phyloP scores from a whole-genome alignment of 495 filamentous ascomycete genomes.

The Aspergillus taichungensis region DNA sequence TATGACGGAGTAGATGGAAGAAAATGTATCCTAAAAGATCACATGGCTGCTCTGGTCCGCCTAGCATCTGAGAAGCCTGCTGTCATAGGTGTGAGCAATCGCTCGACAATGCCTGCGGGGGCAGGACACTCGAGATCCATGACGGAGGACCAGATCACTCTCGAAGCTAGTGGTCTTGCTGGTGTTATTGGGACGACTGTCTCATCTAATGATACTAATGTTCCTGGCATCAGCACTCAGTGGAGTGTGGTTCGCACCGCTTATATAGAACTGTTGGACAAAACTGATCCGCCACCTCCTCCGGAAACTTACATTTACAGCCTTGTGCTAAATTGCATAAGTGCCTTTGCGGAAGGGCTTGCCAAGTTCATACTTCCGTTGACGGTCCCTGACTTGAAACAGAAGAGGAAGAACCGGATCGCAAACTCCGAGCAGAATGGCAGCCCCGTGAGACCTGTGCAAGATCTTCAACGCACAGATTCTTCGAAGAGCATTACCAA shows the following conservation, averaged over 20 bases:
- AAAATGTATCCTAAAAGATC: constrained; percentile 68
- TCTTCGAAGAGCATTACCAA: constrained; percentile 20
- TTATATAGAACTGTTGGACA: constrained; percentile 92
- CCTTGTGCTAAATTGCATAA: constrained; percentile 80
- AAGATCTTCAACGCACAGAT: constrained; percentile 31
- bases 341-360: constrained; percentile 77
- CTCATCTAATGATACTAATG: constrained; percentile 51
- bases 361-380: constrained; percentile 88
- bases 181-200: constrained; percentile 78
- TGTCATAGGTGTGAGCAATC: constrained; percentile 77
- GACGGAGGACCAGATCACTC: constrained; percentile 67
- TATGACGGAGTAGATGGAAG: constrained; percentile 68
- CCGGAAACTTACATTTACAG: constrained; percentile 94
- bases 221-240: constrained; percentile 69
- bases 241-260: constrained; percentile 85
- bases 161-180: constrained; percentile 79
- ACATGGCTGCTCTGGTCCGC: constrained; percentile 76
- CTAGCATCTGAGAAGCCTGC: constrained; percentile 82
- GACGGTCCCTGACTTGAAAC: constrained; percentile 56
- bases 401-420: constrained; percentile 44
- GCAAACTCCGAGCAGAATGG: constrained; percentile 23
- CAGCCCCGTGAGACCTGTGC: constrained; percentile 31
- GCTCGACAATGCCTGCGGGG: constrained; percentile 65
- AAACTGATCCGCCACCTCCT: constrained; percentile 69
- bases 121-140: constrained; percentile 33